These are phyloP conservation scores for Xylariales sp. DNA, from an alignment of 2,329 filamentous ascomycete species.

Conservation along the genomic window DNA sequence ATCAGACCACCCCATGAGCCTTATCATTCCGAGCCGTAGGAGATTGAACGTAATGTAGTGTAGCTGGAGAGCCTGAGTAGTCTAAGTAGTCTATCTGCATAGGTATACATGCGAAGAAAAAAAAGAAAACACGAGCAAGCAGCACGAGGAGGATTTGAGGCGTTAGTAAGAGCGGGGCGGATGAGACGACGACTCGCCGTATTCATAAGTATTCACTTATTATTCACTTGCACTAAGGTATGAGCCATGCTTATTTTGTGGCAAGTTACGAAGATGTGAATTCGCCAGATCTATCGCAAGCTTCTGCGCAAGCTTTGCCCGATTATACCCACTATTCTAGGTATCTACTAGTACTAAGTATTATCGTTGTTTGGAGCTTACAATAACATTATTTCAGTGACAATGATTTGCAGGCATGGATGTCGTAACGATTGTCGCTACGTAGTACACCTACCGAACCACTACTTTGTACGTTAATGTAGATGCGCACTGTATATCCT, in stretches of 20 bases:
- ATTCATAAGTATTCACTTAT: not conserved
- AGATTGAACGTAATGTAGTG: not conserved
- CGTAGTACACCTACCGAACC: too few relatives aligned
- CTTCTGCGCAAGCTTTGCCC: not conserved
- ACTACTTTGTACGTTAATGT: too few relatives aligned
- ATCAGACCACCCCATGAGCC: not conserved
- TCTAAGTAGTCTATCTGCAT: too few relatives aligned
- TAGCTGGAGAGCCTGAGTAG: too few relatives aligned
- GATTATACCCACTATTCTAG: not conserved
- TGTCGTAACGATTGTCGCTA: too few relatives aligned
- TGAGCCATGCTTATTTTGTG: not conserved
- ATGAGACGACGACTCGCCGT: not conserved
- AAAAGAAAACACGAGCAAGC: too few relatives aligned
- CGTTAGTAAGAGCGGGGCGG: not conserved
- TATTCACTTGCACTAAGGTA: not conserved
- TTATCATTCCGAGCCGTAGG: not conserved
- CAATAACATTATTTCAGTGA: constrained; percentile 17
- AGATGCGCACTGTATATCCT: constrained; percentile 10
- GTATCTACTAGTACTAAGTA: too few relatives aligned
- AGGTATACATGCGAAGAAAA: too few relatives aligned
- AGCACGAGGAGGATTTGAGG: not conserved
- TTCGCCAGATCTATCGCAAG: not conserved
- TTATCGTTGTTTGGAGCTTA: not conserved
- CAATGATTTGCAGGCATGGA: not conserved
- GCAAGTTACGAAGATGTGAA: constrained; percentile 2